Base-by-base conservation (phyloP, 805 yeast genomes). In the Sugiyamaella americana region DNA sequence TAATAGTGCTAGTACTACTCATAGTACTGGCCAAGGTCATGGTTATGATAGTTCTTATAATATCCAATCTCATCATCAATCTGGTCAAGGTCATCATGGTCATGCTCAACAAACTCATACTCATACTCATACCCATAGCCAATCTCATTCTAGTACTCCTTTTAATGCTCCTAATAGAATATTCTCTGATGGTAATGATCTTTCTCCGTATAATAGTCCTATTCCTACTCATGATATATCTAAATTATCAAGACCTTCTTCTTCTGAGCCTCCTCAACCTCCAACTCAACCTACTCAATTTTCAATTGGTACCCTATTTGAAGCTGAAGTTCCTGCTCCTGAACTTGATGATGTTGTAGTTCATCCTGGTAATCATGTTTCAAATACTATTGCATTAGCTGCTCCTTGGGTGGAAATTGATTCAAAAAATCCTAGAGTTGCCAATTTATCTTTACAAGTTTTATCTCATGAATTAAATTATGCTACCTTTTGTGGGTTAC, bases 401-500 rank as follows among this genome's bases (percentile, higher is more conserved):
- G 74, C 87, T 0, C 77, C 84, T 2, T 82, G 87, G 87, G 67
- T 80, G n/a, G 87, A 81, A 55, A 61, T 81, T 36, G 87, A 81
- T 52, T 73, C 80, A 24, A 63, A 65, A 6, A 77, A 79, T 58
- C 59, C 64, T 0, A 51, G 69, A 4, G 67, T 76, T 2, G 74
- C 81, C 24, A 75, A 72, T 50, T 67, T 80, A 42, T 77, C 83
- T 4, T 63, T 65, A 30, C 80, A 80, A 54, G 83, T 80, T 0
- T 58, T 82, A n/a, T 49, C 62, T 22, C 76, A 79, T 53, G 87
- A 82, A 60, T 62, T 80, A 34, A 67, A 72, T 16, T 78, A 78
- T 55, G 84, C 86, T 2, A 64, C 68, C 37, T 79, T 72, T 57
- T 69, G 81, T 26, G 87, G 87, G 0, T 58, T 82, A 37, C 66